phyloP scores from a whole-genome alignment of 1,284 basidiomycete species.

The Xanthoconium separans region DNA sequence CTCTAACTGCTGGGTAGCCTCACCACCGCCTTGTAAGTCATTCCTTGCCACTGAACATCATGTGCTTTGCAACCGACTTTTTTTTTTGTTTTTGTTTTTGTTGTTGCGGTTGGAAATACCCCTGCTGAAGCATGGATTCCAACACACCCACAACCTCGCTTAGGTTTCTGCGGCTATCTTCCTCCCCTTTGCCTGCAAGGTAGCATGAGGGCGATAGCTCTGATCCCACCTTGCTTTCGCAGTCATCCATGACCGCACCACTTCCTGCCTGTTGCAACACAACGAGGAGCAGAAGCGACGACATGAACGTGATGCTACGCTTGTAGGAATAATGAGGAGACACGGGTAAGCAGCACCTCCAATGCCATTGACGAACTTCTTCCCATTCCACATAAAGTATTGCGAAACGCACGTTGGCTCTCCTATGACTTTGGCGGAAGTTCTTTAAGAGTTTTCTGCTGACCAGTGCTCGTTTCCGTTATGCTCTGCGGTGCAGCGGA shows the following conservation, averaged over 20 bases:
- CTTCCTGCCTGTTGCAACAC: constrained; percentile 27
- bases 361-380: constrained; percentile 16
- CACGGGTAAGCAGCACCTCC: constrained; percentile 24
- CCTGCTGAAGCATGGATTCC: constrained; percentile 21
- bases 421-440: constrained; percentile 29
- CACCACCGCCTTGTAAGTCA: constrained; percentile 9
- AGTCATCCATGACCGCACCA: constrained; percentile 24
- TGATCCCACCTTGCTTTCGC: constrained; percentile 29
- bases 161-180: constrained; percentile 27
- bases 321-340: constrained; percentile 25
- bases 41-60: constrained; percentile 6
- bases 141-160: constrained; percentile 27
- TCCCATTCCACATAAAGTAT: constrained; percentile 24
- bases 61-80: constrained; percentile 4
- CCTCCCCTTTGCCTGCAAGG: constrained; percentile 33
- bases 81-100: constrained; percentile 11
- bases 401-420: constrained; percentile 24
- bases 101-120: constrained; percentile 16
- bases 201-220: constrained; percentile 21
- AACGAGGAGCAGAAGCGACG: constrained; percentile 28
- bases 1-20: not conserved
- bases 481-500: constrained; percentile 26
- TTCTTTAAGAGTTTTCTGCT: constrained; percentile 20
- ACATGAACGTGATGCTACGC: constrained; percentile 34
- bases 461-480: constrained; percentile 15